Conservation (phyloP, 2,329 filamentous ascomycete species). For the Fonsecaea pugnacius region DNA sequence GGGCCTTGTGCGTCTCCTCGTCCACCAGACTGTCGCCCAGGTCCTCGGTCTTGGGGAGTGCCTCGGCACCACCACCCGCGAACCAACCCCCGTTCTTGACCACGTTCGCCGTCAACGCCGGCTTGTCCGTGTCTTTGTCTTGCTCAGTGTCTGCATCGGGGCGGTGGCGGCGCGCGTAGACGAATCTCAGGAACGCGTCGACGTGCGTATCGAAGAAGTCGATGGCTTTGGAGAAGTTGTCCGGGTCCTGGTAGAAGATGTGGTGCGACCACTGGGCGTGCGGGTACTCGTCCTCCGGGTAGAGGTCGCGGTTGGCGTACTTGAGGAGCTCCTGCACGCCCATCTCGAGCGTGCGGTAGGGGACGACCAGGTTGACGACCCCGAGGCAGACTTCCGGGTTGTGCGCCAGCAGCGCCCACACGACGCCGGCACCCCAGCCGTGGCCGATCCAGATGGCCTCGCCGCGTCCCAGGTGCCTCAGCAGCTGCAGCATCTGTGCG, state of each 20-base stretch:
- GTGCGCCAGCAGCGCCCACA: slow-evolving; percentile 31
- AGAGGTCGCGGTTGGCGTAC: slow-evolving; percentile 50
- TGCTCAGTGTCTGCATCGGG: neutral
- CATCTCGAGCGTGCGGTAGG: slow-evolving; percentile 49
- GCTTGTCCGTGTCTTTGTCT: slow-evolving; percentile 9
- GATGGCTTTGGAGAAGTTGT: slow-evolving; percentile 17
- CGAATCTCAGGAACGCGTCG: slow-evolving; percentile 12
- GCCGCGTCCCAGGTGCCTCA: slow-evolving; percentile 26
- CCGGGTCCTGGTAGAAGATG: slow-evolving; percentile 22
- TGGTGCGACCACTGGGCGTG: slow-evolving; percentile 31
- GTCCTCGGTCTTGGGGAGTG: neutral
- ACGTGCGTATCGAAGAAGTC: slow-evolving; percentile 22
- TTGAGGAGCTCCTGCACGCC: slow-evolving; percentile 46
- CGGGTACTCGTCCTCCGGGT: slow-evolving; percentile 50
- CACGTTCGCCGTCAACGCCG: slow-evolving; percentile 18
- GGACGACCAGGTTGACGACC: slow-evolving; percentile 43
- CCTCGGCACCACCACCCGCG: slow-evolving; percentile 7
- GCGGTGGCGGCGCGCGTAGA: neutral
- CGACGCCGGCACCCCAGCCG: slow-evolving; percentile 32
- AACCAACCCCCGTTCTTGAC: slow-evolving; percentile 39
- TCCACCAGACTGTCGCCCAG: slow-evolving; percentile 18
- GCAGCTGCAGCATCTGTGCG: slow-evolving; percentile 13
- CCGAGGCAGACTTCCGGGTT: slow-evolving; percentile 27
- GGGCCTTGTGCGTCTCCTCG: slow-evolving; percentile 12
- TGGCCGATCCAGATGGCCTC: slow-evolving; percentile 38